Evolutionary conservation across 768 basidiomycete genomes (phyloP), one percentile per base, ranked within the genome.

Genomic region (Gloeophyllum trabeum): DNA sequence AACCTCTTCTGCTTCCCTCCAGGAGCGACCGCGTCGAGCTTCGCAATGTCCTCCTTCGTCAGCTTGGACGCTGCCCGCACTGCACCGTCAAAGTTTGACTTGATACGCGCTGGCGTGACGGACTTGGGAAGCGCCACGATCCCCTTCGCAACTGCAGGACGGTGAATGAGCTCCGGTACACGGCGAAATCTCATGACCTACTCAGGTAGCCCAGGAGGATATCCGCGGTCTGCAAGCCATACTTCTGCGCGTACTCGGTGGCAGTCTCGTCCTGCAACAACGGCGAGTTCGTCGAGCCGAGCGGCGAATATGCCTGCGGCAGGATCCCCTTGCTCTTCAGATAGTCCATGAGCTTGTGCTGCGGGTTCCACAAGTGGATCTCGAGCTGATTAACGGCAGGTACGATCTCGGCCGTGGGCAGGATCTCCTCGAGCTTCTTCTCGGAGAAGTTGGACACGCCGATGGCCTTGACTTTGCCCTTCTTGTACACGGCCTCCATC

Each of bases 321-420:
- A 78, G 61, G 51, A 91, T 89, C 16, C 65, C 67, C 55, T 87
- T 77, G 14, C 69, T 65, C 54, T 70, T 68, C 48, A 84, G 65
- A 61, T 73, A 89, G 7, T 64, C 61, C 32, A 78, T 42, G 39
- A 88, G 71, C 39, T 76, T 69, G 60, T 76, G 81, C 53, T 88
- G 79, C 1, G 82, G 81, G 58, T 83, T 80, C 60, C 79, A 85
- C 19, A 81, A 60, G 54, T 86, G 84, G 14, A 82, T 60, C 52
- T 84, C 83, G 38, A 90, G 67, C 78, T 86, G 85, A 58, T 90
- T 62, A 21, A 84, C 83, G 16, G 72, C 81, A 5, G 87, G 85
- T 14, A 76, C 55, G 50, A 89, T 69, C 46, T 73, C 72, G 26
- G 79, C 81, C 6, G 66, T 72, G 18, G 78, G 70, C 28, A 86